Percentiles rank a stretch among this genome's conserved stretches.
Evolutionary conservation across 2,329 filamentous ascomycete genomes (phyloP).

Genomic region (Phialophora macrospora): DNA sequence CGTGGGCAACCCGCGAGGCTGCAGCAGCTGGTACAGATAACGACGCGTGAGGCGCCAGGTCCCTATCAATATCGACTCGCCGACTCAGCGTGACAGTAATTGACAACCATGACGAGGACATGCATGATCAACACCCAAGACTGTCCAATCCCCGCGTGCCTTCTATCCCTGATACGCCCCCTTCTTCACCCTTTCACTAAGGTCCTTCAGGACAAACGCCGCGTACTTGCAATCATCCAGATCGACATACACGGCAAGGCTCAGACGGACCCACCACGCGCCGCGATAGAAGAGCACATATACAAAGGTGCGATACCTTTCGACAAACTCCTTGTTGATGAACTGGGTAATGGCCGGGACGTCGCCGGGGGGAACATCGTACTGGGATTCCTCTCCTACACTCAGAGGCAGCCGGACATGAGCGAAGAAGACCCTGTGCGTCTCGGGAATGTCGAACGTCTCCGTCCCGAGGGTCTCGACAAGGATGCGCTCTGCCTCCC

Average conservation of each 20-base stretch:
- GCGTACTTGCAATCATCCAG: conserved; percentile 74
- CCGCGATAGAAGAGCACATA: conserved; percentile 64
- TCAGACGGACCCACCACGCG: conserved; percentile 71
- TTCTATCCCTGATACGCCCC: too few relatives aligned
- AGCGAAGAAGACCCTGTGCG: conserved; percentile 58
- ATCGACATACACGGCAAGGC: conserved; percentile 82
- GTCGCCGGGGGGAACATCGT: conserved; percentile 43
- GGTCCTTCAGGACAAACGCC: conserved; percentile 60
- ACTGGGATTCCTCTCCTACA: conserved; percentile 40
- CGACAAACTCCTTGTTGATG: conserved; percentile 58
- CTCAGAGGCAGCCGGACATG: conserved; percentile 74
- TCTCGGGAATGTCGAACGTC: conserved; percentile 61
- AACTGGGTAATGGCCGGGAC: conserved; percentile 58
- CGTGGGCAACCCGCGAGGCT: too few relatives aligned
- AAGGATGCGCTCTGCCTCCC: conserved; percentile 63
- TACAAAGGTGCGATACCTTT: conserved; percentile 71
- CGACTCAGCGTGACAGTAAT: too few relatives aligned
- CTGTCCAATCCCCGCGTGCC: too few relatives aligned
- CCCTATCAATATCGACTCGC: too few relatives aligned
- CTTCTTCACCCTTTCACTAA: conserved; percentile 40
- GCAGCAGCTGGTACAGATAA: too few relatives aligned
- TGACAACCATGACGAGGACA: too few relatives aligned
- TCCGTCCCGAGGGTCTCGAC: conserved; percentile 70
- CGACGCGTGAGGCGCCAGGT: too few relatives aligned
- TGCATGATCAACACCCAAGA: too few relatives aligned